Conservation (phyloP, 345 rosid genomes). For the Euclidium syriacum region DNA sequence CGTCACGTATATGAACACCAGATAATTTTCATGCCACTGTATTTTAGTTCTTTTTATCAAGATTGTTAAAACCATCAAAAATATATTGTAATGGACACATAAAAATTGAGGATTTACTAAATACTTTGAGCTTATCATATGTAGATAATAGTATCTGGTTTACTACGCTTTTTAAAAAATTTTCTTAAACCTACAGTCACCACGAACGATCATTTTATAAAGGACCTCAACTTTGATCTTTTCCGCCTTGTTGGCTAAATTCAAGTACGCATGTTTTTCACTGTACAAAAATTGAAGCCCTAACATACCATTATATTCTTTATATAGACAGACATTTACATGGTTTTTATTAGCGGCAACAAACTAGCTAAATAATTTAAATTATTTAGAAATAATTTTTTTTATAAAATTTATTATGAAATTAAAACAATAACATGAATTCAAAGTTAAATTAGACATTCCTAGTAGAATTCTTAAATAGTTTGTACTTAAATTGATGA, state of each 20-base stretch:
- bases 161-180: conserved; percentile 68
- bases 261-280: conserved; percentile 67
- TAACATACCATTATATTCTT: no score
- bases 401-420: no score
- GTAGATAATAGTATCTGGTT: conserved; percentile 58
- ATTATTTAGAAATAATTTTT: no score
- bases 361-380: no score
- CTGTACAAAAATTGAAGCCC: conserved; percentile 51
- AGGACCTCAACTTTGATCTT: conserved; percentile 29
- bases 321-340: no score
- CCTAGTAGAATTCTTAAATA: no score
- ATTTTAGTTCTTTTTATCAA: not conserved
- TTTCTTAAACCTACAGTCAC: conserved; percentile 71
- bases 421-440: no score
- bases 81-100: not conserved
- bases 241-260: conserved; percentile 40
- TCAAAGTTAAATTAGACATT: no score
- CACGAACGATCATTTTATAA: conserved; percentile 57
- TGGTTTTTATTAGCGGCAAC: no score
- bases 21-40: conserved; percentile 72
- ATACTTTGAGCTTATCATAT: conserved; percentile 51
- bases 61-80: not conserved
- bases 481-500: no score
- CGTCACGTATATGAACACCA: conserved; percentile 63
- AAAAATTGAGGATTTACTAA: conserved; percentile 39